phyloP scores from a whole-genome alignment of 2,329 filamentous ascomycete genomes.

The Neofusicoccum ribis region DNA sequence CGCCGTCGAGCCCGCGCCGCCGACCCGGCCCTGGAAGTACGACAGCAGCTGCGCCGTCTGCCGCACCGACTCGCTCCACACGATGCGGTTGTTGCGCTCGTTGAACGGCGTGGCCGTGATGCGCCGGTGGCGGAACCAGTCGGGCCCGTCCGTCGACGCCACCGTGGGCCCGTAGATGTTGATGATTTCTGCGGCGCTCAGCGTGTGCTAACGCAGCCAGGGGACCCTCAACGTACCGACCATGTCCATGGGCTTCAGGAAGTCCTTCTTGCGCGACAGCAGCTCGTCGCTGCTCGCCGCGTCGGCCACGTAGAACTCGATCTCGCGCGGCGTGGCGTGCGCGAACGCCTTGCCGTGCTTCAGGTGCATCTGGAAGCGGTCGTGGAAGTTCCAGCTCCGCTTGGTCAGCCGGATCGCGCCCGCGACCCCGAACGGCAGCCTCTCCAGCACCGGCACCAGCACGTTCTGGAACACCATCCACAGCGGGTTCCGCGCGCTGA shows the following conservation, averaged over 20 bases:
- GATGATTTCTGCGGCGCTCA: neutral
- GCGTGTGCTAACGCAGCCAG: no score
- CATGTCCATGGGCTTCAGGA: slow-evolving; percentile 10
- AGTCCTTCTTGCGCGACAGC: slow-evolving; percentile 14
- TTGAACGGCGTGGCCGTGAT: slow-evolving; percentile 28
- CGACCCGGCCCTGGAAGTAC: slow-evolving; percentile 16
- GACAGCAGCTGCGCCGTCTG: slow-evolving; percentile 25
- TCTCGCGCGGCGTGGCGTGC: slow-evolving; percentile 22
- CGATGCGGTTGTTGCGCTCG: slow-evolving; percentile 31
- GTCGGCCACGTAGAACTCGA: slow-evolving; percentile 23
- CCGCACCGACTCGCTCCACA: slow-evolving; percentile 25
- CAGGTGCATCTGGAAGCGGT: slow-evolving; percentile 21
- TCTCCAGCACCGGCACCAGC: neutral
- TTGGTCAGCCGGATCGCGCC: neutral
- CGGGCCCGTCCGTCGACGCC: slow-evolving; percentile 21
- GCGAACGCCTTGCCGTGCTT: slow-evolving; percentile 24
- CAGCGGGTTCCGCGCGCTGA: neutral
- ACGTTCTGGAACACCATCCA: neutral
- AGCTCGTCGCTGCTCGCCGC: slow-evolving; percentile 21
- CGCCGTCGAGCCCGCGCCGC: neutral
- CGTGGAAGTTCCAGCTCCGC: slow-evolving; percentile 22
- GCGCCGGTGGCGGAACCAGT: slow-evolving; percentile 31
- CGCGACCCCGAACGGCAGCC: neutral
- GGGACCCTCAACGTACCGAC: neutral
- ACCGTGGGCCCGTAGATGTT: slow-evolving; percentile 7